Conservation (phyloP, 441 rosid species). For the Pelargonium australe region DNA sequence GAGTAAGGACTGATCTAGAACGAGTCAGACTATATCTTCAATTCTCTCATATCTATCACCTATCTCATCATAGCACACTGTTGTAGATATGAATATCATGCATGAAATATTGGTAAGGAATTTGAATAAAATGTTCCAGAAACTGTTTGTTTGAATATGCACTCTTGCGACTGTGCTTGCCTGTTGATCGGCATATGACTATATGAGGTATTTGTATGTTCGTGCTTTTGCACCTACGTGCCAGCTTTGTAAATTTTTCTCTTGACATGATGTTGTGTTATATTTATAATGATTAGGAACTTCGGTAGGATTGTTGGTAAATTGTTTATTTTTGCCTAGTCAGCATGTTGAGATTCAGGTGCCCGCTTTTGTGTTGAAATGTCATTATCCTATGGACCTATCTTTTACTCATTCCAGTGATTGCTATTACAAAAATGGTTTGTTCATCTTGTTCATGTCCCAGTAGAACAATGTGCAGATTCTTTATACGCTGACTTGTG, state of each 20-base stretch:
- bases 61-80: no score
- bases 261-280: neutral
- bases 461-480: neutral
- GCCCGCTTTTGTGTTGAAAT: no score
- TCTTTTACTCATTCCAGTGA: neutral
- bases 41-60: neutral
- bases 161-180: no score
- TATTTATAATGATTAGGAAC: neutral
- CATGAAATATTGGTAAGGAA: no score
- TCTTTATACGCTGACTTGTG: neutral
- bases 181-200: neutral
- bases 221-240: neutral
- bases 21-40: no score
- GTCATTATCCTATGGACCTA: no score
- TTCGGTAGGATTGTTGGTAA: conserved; percentile 21
- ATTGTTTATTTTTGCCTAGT: neutral
- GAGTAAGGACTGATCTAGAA: no score
- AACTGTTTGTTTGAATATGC: no score
- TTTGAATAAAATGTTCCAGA: no score
- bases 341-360: neutral
- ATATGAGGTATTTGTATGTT: neutral
- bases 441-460: neutral
- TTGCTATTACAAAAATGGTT: neutral
- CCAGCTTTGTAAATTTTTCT: neutral
- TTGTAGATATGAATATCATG: no score